Evolutionary conservation across 2,329 filamentous ascomycete species (phyloP).

Genomic region (Aspergillus viridinutans): DNA sequence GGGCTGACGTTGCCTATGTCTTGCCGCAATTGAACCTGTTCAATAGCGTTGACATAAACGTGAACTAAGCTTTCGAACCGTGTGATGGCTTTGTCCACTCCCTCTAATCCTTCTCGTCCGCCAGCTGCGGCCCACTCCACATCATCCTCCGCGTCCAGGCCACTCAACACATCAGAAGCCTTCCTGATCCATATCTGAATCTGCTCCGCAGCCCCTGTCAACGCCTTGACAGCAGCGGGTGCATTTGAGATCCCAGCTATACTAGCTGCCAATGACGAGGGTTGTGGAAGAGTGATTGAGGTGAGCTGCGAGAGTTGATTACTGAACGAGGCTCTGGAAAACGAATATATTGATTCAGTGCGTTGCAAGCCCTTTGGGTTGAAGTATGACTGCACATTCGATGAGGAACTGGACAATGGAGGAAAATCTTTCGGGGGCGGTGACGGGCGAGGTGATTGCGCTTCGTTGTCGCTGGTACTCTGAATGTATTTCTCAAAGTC

Average conservation of each 20-base stretch:
- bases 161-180: conserved; percentile 80
- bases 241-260: conserved; percentile 83
- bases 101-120: conserved; percentile 54
- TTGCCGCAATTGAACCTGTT: conserved; percentile 73
- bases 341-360: conserved; percentile 84
- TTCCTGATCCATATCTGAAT: conserved; percentile 93
- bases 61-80: conserved; percentile 87
- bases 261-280: conserved; percentile 73
- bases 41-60: conserved; percentile 91
- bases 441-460: conserved; percentile 24
- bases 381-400: conserved; percentile 39
- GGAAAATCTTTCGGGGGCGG: conserved; percentile 37
- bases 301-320: conserved; percentile 91
- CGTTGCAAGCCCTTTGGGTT: conserved; percentile 51
- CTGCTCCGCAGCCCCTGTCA: conserved; percentile 84
- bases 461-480: conserved; percentile 31
- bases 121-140: conserved; percentile 94
- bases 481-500: conserved; percentile 43
- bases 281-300: conserved; percentile 81
- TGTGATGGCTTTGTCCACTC: conserved; percentile 65
- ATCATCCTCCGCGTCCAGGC: conserved; percentile 91
- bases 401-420: conserved; percentile 23
- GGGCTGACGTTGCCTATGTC: conserved; percentile 71
- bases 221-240: conserved; percentile 73
- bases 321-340: conserved; percentile 87